Evolutionary conservation across 495 filamentous ascomycete genomes (phyloP).

Genomic region (Geoglossum glabrum): DNA sequence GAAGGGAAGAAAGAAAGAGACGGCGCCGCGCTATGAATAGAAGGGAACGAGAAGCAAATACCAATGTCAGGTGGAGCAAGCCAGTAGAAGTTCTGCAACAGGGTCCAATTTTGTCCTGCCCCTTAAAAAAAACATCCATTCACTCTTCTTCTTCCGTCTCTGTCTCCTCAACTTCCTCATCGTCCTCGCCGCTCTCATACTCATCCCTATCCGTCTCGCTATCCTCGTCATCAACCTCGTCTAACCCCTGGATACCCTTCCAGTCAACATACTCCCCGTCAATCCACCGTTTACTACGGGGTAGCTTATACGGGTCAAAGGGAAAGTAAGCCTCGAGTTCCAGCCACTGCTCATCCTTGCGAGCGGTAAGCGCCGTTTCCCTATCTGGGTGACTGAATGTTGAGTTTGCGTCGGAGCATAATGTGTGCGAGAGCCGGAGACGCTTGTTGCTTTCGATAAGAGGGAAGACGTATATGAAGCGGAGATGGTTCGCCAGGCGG

Average conservation of each 20-base stretch:
- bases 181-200: neutral
- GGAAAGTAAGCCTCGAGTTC: conserved; percentile 88
- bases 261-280: conserved; percentile 70
- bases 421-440: conserved; percentile 38
- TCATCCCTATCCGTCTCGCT: neutral
- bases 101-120: neutral
- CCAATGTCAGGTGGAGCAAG: neutral
- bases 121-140: neutral
- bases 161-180: neutral
- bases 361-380: conserved; percentile 39
- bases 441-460: conserved; percentile 86
- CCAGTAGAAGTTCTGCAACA: too few relatives aligned
- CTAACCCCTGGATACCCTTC: conserved; percentile 54
- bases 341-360: conserved; percentile 43
- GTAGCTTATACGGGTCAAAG: conserved; percentile 87
- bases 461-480: conserved; percentile 70
- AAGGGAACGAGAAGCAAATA: neutral
- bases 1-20: too few relatives aligned
- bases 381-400: conserved; percentile 29
- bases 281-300: conserved; percentile 67
- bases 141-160: neutral
- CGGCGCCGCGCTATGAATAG: neutral
- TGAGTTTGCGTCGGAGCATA: conserved; percentile 16
- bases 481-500: conserved; percentile 59
- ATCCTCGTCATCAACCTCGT: conserved; percentile 6